These are phyloP conservation scores for Eragrostis tef DNA, from an alignment of 202 grass and related monocot species.

Conservation along the genomic window DNA sequence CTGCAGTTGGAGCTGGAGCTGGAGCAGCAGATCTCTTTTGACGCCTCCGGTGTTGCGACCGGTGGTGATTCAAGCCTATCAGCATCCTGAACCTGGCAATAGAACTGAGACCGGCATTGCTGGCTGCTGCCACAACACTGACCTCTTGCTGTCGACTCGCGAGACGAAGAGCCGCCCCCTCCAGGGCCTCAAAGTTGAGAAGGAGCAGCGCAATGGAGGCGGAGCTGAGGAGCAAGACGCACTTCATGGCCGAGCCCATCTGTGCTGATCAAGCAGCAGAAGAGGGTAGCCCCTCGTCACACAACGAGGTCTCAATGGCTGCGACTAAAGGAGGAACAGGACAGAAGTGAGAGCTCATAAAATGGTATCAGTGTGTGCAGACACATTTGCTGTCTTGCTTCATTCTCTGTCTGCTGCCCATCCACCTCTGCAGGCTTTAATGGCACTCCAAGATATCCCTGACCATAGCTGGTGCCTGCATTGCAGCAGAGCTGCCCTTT, in stretches of 20 bases:
- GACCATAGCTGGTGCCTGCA: slow-evolving; percentile 32
- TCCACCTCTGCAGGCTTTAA: slow-evolving; percentile 59
- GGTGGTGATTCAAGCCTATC: slow-evolving; percentile 31
- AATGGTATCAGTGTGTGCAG: neutral
- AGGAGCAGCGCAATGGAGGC: slow-evolving; percentile 41
- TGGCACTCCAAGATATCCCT: slow-evolving; percentile 70
- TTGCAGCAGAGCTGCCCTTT: slow-evolving; percentile 10
- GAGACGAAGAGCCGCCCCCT: slow-evolving; percentile 16
- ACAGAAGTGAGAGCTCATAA: slow-evolving; percentile 39
- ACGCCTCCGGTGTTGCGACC: neutral
- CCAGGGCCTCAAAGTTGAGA: slow-evolving; percentile 46
- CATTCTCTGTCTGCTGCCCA: slow-evolving; percentile 12
- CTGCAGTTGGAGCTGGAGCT: slow-evolving; percentile 28
- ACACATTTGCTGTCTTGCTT: slow-evolving; percentile 30
- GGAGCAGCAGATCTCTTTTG: neutral
- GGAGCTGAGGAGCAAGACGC: slow-evolving; percentile 40
- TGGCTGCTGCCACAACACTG: neutral
- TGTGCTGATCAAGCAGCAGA: slow-evolving; percentile 2
- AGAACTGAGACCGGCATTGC: neutral
- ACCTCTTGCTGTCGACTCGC: neutral
- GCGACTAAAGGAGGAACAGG: slow-evolving; percentile 12
- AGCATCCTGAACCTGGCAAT: slow-evolving; percentile 58
- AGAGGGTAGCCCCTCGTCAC: neutral
- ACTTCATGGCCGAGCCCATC: slow-evolving; percentile 44
- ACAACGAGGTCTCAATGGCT: slow-evolving; percentile 17